Percentiles rank a stretch among this genome's conserved stretches.
These are phyloP conservation scores for Picea glauca DNA, from an alignment of 75 land plant species.

Conservation along the genomic window DNA sequence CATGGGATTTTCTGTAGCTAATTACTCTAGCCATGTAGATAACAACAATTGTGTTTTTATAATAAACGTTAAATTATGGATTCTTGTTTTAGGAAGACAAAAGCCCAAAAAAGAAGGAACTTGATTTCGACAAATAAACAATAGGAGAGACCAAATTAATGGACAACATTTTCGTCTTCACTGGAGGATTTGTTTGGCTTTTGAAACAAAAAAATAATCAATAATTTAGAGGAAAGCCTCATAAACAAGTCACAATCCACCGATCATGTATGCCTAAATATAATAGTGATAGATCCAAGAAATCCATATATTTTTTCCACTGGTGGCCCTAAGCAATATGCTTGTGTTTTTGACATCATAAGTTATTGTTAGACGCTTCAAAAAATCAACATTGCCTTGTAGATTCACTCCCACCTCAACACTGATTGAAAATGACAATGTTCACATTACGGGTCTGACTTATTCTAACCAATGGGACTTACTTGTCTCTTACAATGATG, in stretches of 20 bases:
- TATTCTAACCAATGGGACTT: slow-evolving; percentile 68
- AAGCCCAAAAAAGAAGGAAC: too few relatives aligned
- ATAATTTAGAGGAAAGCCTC: too few relatives aligned
- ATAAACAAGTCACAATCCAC: slow-evolving; percentile 12
- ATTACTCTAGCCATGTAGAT: too few relatives aligned
- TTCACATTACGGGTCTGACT: slow-evolving; percentile 72
- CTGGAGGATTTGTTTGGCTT: too few relatives aligned
- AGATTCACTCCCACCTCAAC: slow-evolving; percentile 48
- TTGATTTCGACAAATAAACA: too few relatives aligned
- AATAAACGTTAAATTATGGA: too few relatives aligned
- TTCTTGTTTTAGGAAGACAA: too few relatives aligned
- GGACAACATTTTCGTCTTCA: too few relatives aligned
- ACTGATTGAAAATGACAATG: slow-evolving; percentile 43
- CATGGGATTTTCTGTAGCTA: too few relatives aligned
- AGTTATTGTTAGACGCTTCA: slow-evolving; percentile 25
- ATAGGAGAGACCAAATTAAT: too few relatives aligned
- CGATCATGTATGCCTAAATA: slow-evolving; percentile 39
- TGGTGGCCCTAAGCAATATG: slow-evolving; percentile 77
- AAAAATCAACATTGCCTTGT: slow-evolving; percentile 37
- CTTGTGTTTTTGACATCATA: slow-evolving; percentile 77
- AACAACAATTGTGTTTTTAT: too few relatives aligned
- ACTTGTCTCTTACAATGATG: slow-evolving; percentile 85
- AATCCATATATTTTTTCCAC: slow-evolving; percentile 63
- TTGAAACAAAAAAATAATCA: too few relatives aligned
- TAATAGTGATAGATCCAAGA: slow-evolving; percentile 69